Conservation (phyloP, 257 asterid genomes). For the Scutellaria barbata region DNA sequence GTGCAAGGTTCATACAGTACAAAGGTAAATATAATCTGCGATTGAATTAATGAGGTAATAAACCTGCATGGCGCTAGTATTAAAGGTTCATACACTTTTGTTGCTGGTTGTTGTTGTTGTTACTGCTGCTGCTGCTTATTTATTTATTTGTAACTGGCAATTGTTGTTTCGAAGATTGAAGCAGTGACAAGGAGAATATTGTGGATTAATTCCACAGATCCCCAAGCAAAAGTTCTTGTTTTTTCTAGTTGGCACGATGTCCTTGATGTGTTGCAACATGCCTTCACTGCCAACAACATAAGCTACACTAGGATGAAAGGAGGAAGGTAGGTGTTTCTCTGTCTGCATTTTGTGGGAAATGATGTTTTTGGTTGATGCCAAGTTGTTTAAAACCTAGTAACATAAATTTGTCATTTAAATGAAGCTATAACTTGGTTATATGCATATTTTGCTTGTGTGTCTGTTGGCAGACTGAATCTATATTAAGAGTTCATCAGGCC, state of each 20-base stretch:
- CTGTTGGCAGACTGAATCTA: not conserved
- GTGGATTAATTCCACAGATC: conserved; percentile 66
- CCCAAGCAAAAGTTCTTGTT: conserved; percentile 71
- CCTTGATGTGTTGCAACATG: conserved; percentile 96
- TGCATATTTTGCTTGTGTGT: not conserved
- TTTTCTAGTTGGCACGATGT: conserved; percentile 98
- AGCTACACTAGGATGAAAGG: conserved; percentile 91
- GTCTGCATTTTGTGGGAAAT: not conserved
- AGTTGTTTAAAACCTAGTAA: not conserved
- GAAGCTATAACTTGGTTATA: no score
- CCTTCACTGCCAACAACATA: conserved; percentile 73
- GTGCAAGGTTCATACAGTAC: conserved; percentile 96
- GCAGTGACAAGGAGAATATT: conserved; percentile 92
- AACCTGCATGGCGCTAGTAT: conserved; percentile 11
- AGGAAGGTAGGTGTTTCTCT: conserved; percentile 67
- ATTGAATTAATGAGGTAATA: conserved; percentile 28
- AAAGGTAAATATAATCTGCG: conserved; percentile 55
- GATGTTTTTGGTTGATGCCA: not conserved
- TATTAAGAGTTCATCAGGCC: not conserved
- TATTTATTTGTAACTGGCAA: no score
- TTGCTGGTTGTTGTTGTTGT: no score
- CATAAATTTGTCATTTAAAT: not conserved
- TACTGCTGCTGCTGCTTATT: no score
- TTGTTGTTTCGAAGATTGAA: conserved; percentile 63
- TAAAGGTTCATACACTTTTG: no score